Base-by-base conservation (phyloP, 139 green algal genomes). In the Chlorella sp. region DNA sequence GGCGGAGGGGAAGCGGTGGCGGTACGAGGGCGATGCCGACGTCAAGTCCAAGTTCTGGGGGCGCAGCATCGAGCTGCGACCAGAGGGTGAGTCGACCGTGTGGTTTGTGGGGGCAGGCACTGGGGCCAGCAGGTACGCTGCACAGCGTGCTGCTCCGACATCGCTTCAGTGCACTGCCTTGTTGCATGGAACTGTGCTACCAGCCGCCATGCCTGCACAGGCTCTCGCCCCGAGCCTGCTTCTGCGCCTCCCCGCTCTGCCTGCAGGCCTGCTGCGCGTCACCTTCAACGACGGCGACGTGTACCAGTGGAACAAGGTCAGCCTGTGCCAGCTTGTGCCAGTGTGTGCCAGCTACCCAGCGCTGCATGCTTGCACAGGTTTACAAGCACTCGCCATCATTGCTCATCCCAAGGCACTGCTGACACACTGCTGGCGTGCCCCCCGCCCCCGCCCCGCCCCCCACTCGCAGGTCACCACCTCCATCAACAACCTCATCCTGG, bases 1-100 rank as follows among this genome's bases (percentile, higher is more conserved):
- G 54, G 87, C 87, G 9, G 83, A 97, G 87, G 94, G 94, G 43
- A 81, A 84, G 44, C 86, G 88, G 43, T 97, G 94, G 94, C 82
- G 24, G 28, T 88, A 92, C 32, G 88, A 93, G 73, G 96, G 89
- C 34, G 96, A 98, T 81, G 85, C 90, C 3, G 96, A 98, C 78
- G 88, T 97, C 68, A 95, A 95, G 89, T 96, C 84, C 90, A 97
- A 96, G 89, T 98, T 98, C 89, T 98, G 96, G 96, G 96, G 96
- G 41, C 95, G 94, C 75, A 93, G 82, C 80, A 96, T 98, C 73
- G 93, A 98, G 91, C 88, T 97, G 44, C 90, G 89, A 34, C 93
- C 96, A 32, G 89, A 94, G n/a, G 94, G 81, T 85, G 81, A 40
- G 81, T 3, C 2, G n/a, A n/a, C n/a, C 6, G 36, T 19, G 13